Evolutionary conservation across 768 basidiomycete genomes (phyloP), one percentile per base, ranked within the genome.

Genomic region (Tricholoma sp.): DNA sequence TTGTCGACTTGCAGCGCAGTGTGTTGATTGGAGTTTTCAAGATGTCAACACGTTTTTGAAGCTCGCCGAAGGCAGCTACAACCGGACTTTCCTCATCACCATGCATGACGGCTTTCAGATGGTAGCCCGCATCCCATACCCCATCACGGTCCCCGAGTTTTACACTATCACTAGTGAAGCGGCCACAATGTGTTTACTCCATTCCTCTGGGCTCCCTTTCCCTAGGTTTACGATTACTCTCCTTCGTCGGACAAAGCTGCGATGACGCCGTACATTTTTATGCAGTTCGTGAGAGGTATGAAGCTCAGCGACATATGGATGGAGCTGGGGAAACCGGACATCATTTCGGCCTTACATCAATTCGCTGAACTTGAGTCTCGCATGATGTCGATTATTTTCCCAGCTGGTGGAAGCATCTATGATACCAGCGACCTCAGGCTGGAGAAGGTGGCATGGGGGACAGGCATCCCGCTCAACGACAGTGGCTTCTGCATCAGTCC

Each of bases 331-430:
- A 73, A 76, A 58, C 12, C 2, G 56, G 72, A 78, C 4, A 66
- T 79, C 61, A 56, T 65, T 61, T 80, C 77, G 0, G 44, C 80
- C 68, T 52, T 70, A 55, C 73, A 70, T 51, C 77, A 82, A 60
- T 67, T 82, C 64, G 69, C 62, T 65, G 20, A 80, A 59, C 69
- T 83, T 61, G 80, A 82, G 66, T 71, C 75, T 0, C 53, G 59
- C 6, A 77, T 80, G 70, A 80, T 79, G 79, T 75, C 73, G 17
- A 68, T 74, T 37, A 0, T 70, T 57, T 80, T 80, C 61, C 79
- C 77, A 20, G 79, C 76, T 68, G 76, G 78, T 48, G 78, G 80
- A 70, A 78, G 78, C 70, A 69, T 81, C 0, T 81, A 80, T 68
- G 80, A 70, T 52, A 41, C 71, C 10, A 5, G 74, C 11, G 80